These are phyloP conservation scores for Fusarium sp. DNA, from an alignment of 2,329 filamentous ascomycete genomes.

Conservation along the genomic window DNA sequence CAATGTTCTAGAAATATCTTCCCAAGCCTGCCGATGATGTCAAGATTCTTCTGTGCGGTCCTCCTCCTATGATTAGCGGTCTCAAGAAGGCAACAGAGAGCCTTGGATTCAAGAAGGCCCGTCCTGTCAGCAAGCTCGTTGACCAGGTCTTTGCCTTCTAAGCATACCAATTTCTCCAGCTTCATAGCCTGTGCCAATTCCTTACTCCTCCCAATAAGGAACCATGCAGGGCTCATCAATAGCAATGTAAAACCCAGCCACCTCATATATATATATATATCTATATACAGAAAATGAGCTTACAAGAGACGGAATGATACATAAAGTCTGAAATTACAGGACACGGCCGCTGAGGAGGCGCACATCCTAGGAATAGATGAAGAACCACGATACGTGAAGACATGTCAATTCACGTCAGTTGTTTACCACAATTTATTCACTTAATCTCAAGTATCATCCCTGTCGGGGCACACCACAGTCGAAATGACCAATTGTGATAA, in stretches of 20 bases:
- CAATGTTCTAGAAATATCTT: slow-evolving; percentile 70
- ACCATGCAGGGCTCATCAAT: not conserved
- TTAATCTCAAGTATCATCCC: not conserved
- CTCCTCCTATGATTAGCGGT: slow-evolving; percentile 94
- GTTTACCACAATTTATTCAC: slow-evolving; percentile 4
- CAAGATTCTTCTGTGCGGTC: slow-evolving; percentile 94
- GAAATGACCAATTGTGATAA: slow-evolving; percentile 9
- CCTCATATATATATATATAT: not conserved
- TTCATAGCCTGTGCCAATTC: not conserved
- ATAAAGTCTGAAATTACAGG: not conserved
- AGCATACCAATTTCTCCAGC: slow-evolving; percentile 8
- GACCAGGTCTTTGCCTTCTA: slow-evolving; percentile 97
- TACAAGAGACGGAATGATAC: slow-evolving; percentile 9
- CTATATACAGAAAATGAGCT: slow-evolving; percentile 22
- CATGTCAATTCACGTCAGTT: slow-evolving; percentile 14
- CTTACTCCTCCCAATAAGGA: not conserved
- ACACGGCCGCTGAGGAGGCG: not conserved
- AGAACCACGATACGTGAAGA: slow-evolving; percentile 4
- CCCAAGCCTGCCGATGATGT: slow-evolving; percentile 85
- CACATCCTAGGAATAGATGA: not conserved
- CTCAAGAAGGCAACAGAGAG: slow-evolving; percentile 96
- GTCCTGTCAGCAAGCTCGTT: slow-evolving; percentile 95
- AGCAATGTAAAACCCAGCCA: slow-evolving; percentile 7
- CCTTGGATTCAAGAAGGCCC: slow-evolving; percentile 90
- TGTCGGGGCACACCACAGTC: not conserved